Evolutionary conservation across 768 basidiomycete species (phyloP).

Genomic region (Macrocybe gigantea): DNA sequence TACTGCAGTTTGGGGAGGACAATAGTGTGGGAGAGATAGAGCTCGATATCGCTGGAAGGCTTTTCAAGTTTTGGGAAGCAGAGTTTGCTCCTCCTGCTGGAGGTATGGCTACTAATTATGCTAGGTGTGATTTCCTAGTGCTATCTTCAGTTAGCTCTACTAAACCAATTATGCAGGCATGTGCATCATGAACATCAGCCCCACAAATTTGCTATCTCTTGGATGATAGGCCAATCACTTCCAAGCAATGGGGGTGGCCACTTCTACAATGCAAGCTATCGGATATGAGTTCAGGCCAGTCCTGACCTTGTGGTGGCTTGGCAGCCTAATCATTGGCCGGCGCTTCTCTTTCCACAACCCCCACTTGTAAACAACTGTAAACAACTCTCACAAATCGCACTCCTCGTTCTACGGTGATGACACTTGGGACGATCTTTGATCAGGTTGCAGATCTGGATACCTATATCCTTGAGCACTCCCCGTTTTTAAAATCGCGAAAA

Average conservation of each 20-base stretch:
- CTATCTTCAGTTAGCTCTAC: not conserved
- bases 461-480: too few species aligned
- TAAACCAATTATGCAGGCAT: slow-evolving; percentile 1
- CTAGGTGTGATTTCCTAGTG: slow-evolving; percentile 4
- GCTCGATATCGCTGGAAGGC: not conserved
- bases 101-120: slow-evolving; percentile 11
- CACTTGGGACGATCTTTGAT: too few species aligned
- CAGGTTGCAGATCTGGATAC: too few species aligned
- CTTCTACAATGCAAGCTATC: slow-evolving; percentile 10
- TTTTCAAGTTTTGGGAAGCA: slow-evolving; percentile 7
- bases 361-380: too few species aligned
- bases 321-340: slow-evolving; percentile 7
- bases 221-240: slow-evolving; percentile 4
- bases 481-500: too few species aligned
- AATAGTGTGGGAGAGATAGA: not conserved
- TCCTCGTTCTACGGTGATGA: too few species aligned
- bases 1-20: not conserved
- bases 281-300: slow-evolving; percentile 3
- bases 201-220: slow-evolving; percentile 9
- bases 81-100: slow-evolving; percentile 13
- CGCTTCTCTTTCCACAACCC: too few species aligned
- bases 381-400: too few species aligned
- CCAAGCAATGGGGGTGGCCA: slow-evolving; percentile 1
- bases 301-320: slow-evolving; percentile 10
- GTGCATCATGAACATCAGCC: slow-evolving; percentile 12